Conservation (phyloP, 2,329 filamentous ascomycete genomes). For the Alternaria metachromatica region DNA sequence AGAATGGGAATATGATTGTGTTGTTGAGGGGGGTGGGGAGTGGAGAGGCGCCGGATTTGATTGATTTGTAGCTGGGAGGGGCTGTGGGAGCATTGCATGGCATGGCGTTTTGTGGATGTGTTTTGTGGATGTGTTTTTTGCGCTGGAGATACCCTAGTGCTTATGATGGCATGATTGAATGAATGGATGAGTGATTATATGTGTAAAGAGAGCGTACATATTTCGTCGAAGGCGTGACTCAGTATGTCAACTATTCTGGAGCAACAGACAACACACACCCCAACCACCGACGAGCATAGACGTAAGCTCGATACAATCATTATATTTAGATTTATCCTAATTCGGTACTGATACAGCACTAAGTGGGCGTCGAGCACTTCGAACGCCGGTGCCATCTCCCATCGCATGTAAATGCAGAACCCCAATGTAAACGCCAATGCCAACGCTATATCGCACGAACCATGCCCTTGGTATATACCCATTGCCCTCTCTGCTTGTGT, state of each 20-base stretch:
- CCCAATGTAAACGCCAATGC: not conserved
- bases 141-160: slow-evolving; percentile 22
- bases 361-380: slow-evolving; percentile 25
- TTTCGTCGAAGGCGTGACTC: not conserved
- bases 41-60: slow-evolving; percentile 69
- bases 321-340: not conserved
- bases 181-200: not conserved
- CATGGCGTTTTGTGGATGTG: not conserved
- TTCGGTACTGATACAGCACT: not conserved
- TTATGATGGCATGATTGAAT: not conserved
- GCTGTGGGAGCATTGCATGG: not conserved
- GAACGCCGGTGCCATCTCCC: slow-evolving; percentile 14
- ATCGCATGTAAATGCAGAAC: not conserved
- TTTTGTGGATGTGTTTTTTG: not conserved
- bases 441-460: not conserved
- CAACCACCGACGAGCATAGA: not conserved
- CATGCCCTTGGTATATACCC: slow-evolving; percentile 1
- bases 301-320: not conserved
- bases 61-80: slow-evolving; percentile 55
- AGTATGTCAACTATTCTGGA: not conserved
- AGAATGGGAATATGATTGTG: slow-evolving; percentile 88
- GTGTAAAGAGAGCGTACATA: not conserved
- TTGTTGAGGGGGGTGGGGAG: slow-evolving; percentile 86
- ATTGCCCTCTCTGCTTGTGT: not conserved
- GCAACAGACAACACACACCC: not conserved